phyloP scores from a whole-genome alignment of 2,329 filamentous ascomycete genomes.

The Alternaria sp. region DNA sequence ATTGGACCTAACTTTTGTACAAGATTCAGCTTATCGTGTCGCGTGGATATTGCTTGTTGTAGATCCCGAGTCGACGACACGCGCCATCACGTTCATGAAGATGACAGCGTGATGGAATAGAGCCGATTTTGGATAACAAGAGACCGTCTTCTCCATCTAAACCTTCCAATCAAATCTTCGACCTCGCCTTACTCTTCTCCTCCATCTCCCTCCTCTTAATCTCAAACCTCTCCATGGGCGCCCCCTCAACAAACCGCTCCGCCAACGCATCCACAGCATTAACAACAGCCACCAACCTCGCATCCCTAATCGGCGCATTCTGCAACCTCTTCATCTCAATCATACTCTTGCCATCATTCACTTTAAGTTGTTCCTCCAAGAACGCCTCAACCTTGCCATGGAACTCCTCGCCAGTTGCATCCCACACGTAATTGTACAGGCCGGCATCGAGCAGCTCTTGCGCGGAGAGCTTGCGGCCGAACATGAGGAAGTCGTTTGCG shows the following conservation, averaged over 20 bases:
- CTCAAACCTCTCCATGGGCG: conserved; percentile 53
- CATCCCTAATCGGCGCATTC: conserved; percentile 54
- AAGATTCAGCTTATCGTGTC: background rate
- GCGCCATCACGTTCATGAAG: background rate
- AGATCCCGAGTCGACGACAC: background rate
- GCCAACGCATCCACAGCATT: conserved; percentile 57
- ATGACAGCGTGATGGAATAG: background rate
- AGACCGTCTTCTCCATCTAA: background rate
- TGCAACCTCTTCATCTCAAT: conserved; percentile 60
- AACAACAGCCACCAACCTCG: conserved; percentile 55
- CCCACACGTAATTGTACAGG: conserved; percentile 56
- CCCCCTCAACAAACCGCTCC: conserved; percentile 57
- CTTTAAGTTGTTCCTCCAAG: conserved; percentile 51
- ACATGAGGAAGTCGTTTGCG: conserved; percentile 61
- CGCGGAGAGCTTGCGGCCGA: conserved; percentile 54
- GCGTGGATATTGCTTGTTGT: background rate
- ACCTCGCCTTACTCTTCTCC: conserved; percentile 39
- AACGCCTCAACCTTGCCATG: conserved; percentile 51
- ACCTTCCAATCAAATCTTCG: conserved; percentile 31
- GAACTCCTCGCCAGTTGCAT: conserved; percentile 49
- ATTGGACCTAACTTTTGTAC: background rate
- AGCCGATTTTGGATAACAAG: background rate
- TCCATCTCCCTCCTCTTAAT: conserved; percentile 48
- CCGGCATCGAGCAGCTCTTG: conserved; percentile 54
- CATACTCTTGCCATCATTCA: conserved; percentile 60